Evolutionary conservation across 139 green algal species (phyloP).

Genomic region (Coelastrella sp.): DNA sequence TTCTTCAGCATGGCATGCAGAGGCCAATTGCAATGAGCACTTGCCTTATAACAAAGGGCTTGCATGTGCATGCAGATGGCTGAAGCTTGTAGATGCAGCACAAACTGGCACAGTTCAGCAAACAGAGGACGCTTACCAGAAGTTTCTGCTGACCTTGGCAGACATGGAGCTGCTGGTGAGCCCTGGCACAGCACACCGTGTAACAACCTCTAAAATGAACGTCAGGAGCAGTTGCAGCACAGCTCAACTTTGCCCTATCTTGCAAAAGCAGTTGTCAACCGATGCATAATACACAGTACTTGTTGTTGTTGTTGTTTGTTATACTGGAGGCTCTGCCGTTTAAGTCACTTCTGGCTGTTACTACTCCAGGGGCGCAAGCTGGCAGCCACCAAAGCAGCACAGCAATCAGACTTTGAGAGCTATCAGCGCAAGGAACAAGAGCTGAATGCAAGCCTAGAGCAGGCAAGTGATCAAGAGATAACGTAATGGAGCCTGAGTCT

Average conservation of each 20-base stretch:
- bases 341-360: background rate
- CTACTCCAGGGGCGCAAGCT: constrained; percentile 32
- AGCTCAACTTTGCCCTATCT: too few species aligned
- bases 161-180: constrained; percentile 38
- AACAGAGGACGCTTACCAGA: constrained; percentile 12
- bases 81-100: constrained; percentile 3
- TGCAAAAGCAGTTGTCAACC: too few species aligned
- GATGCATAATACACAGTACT: too few species aligned
- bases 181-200: too few species aligned
- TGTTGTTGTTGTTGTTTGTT: background rate
- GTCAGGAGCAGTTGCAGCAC: too few species aligned
- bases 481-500: background rate
- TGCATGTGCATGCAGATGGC: constrained; percentile 29
- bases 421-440: constrained; percentile 27
- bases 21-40: background rate
- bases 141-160: background rate
- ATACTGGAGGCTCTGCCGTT: background rate
- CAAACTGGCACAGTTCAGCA: constrained; percentile 1
- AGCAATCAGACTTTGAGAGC: constrained; percentile 6
- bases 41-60: background rate
- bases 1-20: background rate
- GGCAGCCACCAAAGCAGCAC: constrained; percentile 7
- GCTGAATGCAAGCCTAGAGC: constrained; percentile 16
- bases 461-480: background rate
- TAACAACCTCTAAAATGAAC: too few species aligned